phyloP scores from a whole-genome alignment of 2,329 filamentous ascomycete genomes.

The Colletotrichum sidae region DNA sequence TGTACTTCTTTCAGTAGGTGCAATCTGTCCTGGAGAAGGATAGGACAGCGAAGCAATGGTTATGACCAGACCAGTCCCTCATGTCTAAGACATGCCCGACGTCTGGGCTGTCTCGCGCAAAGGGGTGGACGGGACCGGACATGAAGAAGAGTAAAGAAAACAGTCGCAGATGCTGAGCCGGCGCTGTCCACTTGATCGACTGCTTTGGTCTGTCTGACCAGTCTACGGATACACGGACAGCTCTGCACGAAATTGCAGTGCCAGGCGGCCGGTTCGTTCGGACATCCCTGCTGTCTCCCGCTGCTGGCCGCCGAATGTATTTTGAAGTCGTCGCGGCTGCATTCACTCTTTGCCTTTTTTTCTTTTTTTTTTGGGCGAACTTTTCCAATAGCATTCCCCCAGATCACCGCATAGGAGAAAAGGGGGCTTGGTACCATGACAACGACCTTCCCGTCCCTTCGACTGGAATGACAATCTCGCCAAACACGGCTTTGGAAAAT shows the following conservation, averaged over 20 bases:
- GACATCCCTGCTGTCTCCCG: slow-evolving; percentile 1
- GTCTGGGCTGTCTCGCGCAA: slow-evolving; percentile 3
- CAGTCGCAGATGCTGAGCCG: no score
- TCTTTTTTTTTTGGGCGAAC: not conserved
- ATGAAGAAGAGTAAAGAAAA: slow-evolving; percentile 12
- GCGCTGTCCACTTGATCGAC: no score
- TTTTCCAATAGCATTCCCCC: not conserved
- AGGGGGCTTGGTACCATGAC: not conserved
- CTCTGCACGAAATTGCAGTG: slow-evolving; percentile 21
- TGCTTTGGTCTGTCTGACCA: no score
- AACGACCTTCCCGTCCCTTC: no score
- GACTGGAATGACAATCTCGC: slow-evolving; percentile 13
- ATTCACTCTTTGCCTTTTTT: slow-evolving; percentile 4
- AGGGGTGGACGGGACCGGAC: slow-evolving; percentile 10
- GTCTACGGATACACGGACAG: no score
- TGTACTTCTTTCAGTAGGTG: no score
- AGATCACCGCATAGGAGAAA: not conserved
- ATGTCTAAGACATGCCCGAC: slow-evolving; percentile 17
- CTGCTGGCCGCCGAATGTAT: no score
- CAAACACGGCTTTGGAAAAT: slow-evolving; percentile 7
- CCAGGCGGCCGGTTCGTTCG: slow-evolving; percentile 14
- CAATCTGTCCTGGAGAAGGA: not conserved
- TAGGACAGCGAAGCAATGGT: slow-evolving; percentile 1
- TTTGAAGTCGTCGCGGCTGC: no score
- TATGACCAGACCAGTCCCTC: not conserved